phyloP scores from a whole-genome alignment of 2,329 filamentous ascomycete genomes.

The Achaetomium macrosporum region DNA sequence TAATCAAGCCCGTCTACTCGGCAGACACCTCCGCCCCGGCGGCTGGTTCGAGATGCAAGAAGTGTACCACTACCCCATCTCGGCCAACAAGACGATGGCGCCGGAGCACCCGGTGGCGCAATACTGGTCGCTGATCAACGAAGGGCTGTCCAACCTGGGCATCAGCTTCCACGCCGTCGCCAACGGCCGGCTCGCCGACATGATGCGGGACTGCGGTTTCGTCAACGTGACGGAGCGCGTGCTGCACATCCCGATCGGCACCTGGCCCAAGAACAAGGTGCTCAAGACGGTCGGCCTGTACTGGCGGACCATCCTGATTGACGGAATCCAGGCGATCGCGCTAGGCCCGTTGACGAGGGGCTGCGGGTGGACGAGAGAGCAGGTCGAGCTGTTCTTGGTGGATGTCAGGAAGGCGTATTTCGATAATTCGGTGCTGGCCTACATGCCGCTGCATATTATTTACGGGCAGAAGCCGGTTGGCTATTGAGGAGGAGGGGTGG shows the following conservation, averaged over 20 bases:
- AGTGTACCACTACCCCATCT: conserved; percentile 38
- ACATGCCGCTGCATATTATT: conserved; percentile 51
- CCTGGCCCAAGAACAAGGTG: conserved; percentile 41
- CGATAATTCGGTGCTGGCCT: conserved; percentile 36
- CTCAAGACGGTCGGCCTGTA: conserved; percentile 39
- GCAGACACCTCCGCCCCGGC: conserved; percentile 40
- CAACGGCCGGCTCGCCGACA: conserved; percentile 30
- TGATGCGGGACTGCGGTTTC: conserved; percentile 40
- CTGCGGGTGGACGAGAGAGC: conserved; percentile 33
- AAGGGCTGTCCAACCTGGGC: conserved; percentile 33
- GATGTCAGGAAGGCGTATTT: conserved; percentile 34
- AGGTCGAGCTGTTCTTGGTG: conserved; percentile 32
- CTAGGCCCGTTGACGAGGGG: conserved; percentile 35
- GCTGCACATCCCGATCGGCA: conserved; percentile 42
- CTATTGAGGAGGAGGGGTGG: conserved; percentile 1
- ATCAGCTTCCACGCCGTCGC: conserved; percentile 34
- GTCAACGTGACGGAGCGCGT: conserved; percentile 37
- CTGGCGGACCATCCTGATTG: conserved; percentile 38
- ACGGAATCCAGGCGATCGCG: conserved; percentile 38
- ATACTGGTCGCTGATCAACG: conserved; percentile 30
- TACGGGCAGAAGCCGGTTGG: conserved; percentile 48
- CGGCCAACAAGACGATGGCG: conserved; percentile 38
- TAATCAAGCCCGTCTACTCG: not conserved
- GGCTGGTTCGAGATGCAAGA: conserved; percentile 50
- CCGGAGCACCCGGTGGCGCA: conserved; percentile 36